Evolutionary conservation across 805 yeast species (phyloP), one percentile per base, ranked within the genome.

Genomic region (Kregervanrija fluxuum): DNA sequence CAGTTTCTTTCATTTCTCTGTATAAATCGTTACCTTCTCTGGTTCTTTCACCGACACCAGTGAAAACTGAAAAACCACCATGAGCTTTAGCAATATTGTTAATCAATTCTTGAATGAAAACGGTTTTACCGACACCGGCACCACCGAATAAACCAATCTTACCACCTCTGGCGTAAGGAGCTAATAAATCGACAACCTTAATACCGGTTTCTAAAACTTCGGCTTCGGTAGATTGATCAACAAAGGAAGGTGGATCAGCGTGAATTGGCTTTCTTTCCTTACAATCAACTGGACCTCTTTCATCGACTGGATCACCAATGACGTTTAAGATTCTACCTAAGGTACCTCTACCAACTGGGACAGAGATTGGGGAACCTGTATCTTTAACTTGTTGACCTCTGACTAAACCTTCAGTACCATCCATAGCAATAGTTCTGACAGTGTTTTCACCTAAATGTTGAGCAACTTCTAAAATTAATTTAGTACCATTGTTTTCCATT

Each of bases 81-180:
- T 91, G 98, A 67, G 99, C 98, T 82, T 91, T 93, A 71, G 99
- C 99, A 68, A 91, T 93, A 82, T 91, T 91, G 90, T 93, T 91
- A 74, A 91, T 91, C 79, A 91, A 82, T 79, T 91, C 99, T 81
- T 91, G 99, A 77, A 91, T 91, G 78, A 91, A 91, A 55, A 91
- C 99, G 74, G 99, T 91, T 77, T 91, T 91, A 78, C 99, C 99
- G 86, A 91, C 99, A 91, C 99, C 99, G 74, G 99, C 99, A 91
- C 99, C 99, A 80, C 99, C 99, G 85, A 91, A 91, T 69, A 91
- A 83, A 84, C 99, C 99, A 88, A 91, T 91, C 84, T 91, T 91
- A 87, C 99, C 99, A 87, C 99, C 99, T 87, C 97, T 89, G 70
- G 99, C 98, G 80, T 91, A 91, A 62, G 99, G 99, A 62, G 99